Conservation (phyloP, 306 rosid species). For the Vicia faba region DNA sequence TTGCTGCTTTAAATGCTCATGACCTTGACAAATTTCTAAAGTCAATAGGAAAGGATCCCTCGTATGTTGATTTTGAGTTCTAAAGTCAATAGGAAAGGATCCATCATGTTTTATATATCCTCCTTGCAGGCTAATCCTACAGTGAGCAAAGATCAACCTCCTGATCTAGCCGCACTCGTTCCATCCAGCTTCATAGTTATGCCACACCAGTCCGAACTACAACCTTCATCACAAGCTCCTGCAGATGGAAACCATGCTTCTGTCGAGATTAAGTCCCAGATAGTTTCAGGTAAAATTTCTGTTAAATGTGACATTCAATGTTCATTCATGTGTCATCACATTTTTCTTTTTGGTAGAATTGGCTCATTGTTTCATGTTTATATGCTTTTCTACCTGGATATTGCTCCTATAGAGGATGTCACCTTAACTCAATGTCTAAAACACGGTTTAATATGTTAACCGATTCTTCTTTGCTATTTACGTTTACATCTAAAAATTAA, state of each 20-base stretch:
- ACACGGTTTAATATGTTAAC: too few species aligned
- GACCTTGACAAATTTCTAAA: slow-evolving; percentile 80
- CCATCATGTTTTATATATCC: slow-evolving; percentile 48
- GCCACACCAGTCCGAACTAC: slow-evolving; percentile 56
- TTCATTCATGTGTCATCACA: slow-evolving; percentile 13
- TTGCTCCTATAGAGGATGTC: too few species aligned
- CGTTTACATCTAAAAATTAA: too few species aligned
- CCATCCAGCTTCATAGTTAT: slow-evolving; percentile 55
- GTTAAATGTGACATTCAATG: slow-evolving; percentile 12
- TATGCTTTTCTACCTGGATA: too few species aligned
- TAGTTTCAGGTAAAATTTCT: slow-evolving; percentile 51
- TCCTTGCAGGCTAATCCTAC: slow-evolving; percentile 73
- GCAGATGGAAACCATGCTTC: slow-evolving; percentile 36
- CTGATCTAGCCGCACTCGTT: slow-evolving; percentile 86
- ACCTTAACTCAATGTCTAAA: too few species aligned
- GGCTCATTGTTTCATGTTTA: background rate
- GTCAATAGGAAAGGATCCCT: slow-evolving; percentile 71
- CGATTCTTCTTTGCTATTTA: too few species aligned
- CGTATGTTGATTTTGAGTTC: slow-evolving; percentile 91
- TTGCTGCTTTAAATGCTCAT: slow-evolving; percentile 63
- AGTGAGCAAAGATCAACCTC: slow-evolving; percentile 91
- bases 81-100: slow-evolving; percentile 70
- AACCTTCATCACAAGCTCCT: slow-evolving; percentile 49
- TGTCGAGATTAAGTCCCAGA: slow-evolving; percentile 38
- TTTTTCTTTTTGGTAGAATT: background rate